phyloP scores from a whole-genome alignment of 2,329 filamentous ascomycete genomes.

The Aaosphaeria arxii region DNA sequence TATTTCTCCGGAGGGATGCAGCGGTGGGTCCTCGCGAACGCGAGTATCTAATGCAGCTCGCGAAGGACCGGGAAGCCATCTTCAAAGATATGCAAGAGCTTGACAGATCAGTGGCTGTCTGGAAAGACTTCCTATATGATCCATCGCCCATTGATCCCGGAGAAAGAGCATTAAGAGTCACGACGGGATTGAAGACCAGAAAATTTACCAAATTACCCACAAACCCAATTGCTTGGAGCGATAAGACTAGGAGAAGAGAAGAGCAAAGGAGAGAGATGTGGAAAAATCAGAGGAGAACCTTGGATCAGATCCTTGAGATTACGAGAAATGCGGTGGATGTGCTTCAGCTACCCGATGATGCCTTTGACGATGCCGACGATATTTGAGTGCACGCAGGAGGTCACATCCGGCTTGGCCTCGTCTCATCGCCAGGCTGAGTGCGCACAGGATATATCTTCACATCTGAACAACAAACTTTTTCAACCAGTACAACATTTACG shows the following conservation, averaged over 20 bases:
- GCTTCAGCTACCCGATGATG: not conserved
- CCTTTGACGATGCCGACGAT: not conserved
- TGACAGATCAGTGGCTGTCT: conserved; percentile 5
- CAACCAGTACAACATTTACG: no score
- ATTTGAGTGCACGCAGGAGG: no score
- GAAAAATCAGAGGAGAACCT: not conserved
- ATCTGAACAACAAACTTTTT: no score
- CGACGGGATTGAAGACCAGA: not conserved
- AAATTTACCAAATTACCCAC: not conserved
- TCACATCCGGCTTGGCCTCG: no score
- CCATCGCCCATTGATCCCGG: not conserved
- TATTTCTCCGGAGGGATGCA: conserved; percentile 23
- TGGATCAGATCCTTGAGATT: not conserved
- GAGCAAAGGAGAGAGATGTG: not conserved
- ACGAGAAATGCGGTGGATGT: not conserved
- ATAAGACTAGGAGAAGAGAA: not conserved
- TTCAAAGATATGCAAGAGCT: conserved; percentile 7
- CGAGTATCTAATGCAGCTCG: conserved; percentile 14
- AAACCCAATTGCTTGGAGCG: not conserved
- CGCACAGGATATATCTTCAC: no score
- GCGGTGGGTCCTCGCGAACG: conserved; percentile 11
- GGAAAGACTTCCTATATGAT: conserved; percentile 13
- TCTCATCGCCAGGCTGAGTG: no score
- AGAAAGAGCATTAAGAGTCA: not conserved
- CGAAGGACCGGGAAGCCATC: conserved; percentile 17